Conservation (phyloP, 306 rosid species). For the Ormosia emarginata region DNA sequence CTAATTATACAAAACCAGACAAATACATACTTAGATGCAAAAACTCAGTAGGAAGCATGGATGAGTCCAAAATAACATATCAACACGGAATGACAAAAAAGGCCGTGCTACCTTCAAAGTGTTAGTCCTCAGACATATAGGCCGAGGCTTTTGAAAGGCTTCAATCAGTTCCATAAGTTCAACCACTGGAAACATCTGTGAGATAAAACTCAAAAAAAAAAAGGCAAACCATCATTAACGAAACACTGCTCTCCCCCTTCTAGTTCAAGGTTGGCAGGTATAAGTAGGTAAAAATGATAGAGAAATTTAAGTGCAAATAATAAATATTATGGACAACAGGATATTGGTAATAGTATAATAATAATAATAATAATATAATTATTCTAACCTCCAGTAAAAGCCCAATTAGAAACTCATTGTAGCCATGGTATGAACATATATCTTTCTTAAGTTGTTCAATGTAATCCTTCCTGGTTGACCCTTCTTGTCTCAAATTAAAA, state of each 20-base stretch:
- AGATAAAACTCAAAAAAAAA: not conserved
- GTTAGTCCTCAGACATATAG: constrained; percentile 57
- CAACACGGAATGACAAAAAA: not conserved
- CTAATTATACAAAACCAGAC: constrained; percentile 35
- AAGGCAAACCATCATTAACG: not conserved
- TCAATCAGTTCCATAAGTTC: constrained; percentile 72
- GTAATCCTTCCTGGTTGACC: constrained; percentile 67
- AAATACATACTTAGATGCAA: not conserved
- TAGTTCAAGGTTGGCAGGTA: not conserved
- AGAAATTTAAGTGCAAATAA: not conserved
- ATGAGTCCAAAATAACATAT: not conserved
- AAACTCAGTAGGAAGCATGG: not conserved
- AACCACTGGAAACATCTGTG: constrained; percentile 55
- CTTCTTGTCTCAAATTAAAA: constrained; percentile 78
- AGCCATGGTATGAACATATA: constrained; percentile 52
- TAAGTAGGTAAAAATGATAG: not conserved
- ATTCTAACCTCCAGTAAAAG: constrained; percentile 73
- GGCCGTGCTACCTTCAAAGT: constrained; percentile 60
- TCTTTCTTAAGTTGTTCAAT: constrained; percentile 78
- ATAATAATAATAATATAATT: not conserved
- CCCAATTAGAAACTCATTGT: constrained; percentile 64
- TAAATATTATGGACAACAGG: not conserved
- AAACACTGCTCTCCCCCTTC: not conserved
- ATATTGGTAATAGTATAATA: not conserved
- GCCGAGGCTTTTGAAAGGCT: constrained; percentile 69